Percentiles rank a stretch among this genome's conserved stretches.
These are phyloP conservation scores for Castanea sativa DNA, from an alignment of 306 rosid genomes.

Conservation along the genomic window DNA sequence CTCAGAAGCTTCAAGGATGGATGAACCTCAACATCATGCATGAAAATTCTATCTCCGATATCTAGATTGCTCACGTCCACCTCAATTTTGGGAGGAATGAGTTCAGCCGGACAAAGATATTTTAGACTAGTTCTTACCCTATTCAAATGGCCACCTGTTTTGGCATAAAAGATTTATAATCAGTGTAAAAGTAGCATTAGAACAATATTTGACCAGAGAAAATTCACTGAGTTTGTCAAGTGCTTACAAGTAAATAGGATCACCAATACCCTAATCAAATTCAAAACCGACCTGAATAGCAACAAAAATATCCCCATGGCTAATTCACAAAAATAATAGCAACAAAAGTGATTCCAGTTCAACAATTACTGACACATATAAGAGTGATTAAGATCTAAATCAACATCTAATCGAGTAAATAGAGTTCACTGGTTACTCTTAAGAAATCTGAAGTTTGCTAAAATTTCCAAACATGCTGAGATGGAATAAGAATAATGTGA, in stretches of 20 bases:
- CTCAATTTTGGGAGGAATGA: constrained; percentile 78
- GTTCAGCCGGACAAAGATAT: constrained; percentile 71
- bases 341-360: background rate
- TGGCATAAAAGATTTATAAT: constrained; percentile 20
- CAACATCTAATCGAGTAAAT: background rate
- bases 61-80: constrained; percentile 86
- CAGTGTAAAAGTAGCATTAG: constrained; percentile 2
- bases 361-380: background rate
- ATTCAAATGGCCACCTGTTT: constrained; percentile 68
- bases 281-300: background rate
- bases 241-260: background rate
- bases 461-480: background rate
- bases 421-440: background rate
- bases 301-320: background rate
- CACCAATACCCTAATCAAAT: background rate
- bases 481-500: background rate
- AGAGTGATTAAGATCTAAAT: background rate
- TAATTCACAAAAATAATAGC: background rate
- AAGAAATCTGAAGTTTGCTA: background rate
- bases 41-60: constrained; percentile 65
- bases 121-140: constrained; percentile 69
- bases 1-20: constrained; percentile 86
- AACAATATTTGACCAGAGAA: background rate
- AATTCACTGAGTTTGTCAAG: background rate
- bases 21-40: constrained; percentile 62